These are phyloP conservation scores for Russula ochroleuca DNA, from an alignment of 768 basidiomycete genomes.

Conservation along the genomic window DNA sequence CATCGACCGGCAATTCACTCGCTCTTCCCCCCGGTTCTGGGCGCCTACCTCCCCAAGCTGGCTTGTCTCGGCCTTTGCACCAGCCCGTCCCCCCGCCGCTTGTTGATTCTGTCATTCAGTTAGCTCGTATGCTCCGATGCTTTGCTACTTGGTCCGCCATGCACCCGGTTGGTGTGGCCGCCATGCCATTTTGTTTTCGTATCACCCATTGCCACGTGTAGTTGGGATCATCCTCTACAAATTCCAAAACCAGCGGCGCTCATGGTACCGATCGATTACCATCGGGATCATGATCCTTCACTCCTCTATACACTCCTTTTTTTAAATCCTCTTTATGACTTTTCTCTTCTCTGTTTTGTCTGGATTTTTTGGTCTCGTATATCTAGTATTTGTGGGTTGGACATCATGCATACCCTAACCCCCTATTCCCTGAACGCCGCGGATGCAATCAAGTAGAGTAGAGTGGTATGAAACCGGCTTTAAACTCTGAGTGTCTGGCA, in stretches of 20 bases:
- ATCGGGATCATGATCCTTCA: slow-evolving; percentile 11
- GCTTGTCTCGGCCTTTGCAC: slow-evolving; percentile 9
- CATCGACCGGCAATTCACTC: background rate
- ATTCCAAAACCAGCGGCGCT: slow-evolving; percentile 15
- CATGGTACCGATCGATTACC: slow-evolving; percentile 14
- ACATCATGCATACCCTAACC: slow-evolving; percentile 14
- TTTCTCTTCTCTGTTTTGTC: background rate
- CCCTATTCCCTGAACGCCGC: slow-evolving; percentile 5
- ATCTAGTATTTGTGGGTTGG: slow-evolving; percentile 1
- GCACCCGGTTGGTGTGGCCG: slow-evolving; percentile 4
- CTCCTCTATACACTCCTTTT: slow-evolving; percentile 2
- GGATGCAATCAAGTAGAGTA: slow-evolving; percentile 13
- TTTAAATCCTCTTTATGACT: slow-evolving; percentile 6
- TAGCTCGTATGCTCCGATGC: background rate
- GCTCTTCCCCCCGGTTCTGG: background rate
- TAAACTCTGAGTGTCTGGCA: background rate
- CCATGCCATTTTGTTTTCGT: background rate
- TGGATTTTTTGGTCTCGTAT: background rate
- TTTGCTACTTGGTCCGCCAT: background rate
- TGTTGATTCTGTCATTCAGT: background rate
- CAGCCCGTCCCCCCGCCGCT: background rate
- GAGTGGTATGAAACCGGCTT: slow-evolving; percentile 8
- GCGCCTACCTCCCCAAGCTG: background rate
- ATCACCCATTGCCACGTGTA: slow-evolving; percentile 7
- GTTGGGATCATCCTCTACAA: slow-evolving; percentile 11